phyloP scores from a whole-genome alignment of 768 basidiomycete species.

The Pluteus cervinus region DNA sequence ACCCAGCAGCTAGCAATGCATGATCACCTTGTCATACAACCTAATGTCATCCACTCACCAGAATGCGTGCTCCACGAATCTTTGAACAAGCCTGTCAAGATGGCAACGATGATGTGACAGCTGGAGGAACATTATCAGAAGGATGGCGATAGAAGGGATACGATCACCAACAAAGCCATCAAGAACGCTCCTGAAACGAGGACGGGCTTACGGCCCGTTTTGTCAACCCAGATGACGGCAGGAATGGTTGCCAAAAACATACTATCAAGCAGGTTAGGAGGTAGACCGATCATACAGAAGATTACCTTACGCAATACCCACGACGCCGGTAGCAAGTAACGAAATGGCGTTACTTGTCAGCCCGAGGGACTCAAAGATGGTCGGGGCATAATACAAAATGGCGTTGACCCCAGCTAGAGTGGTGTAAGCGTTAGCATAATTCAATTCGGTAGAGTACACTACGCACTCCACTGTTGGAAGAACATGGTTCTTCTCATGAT shows the following conservation, averaged over 20 bases:
- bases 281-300: not conserved
- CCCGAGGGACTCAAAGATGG: conserved; percentile 58
- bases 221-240: conserved; percentile 77
- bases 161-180: conserved; percentile 51
- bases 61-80: conserved; percentile 43
- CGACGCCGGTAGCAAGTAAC: conserved; percentile 56
- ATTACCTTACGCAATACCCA: conserved; percentile 62
- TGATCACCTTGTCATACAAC: not conserved
- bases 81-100: conserved; percentile 54
- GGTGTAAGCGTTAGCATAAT: not conserved
- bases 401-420: conserved; percentile 55
- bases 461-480: conserved; percentile 75
- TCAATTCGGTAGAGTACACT: not conserved
- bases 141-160: conserved; percentile 8
- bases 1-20: conserved; percentile 48
- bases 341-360: conserved; percentile 55
- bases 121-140: conserved; percentile 19
- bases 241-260: conserved; percentile 78
- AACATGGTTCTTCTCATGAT: conserved; percentile 50
- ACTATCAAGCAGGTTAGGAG: conserved; percentile 20
- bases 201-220: conserved; percentile 69
- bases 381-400: conserved; percentile 72
- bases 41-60: conserved; percentile 16
- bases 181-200: conserved; percentile 67
- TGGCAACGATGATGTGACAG: conserved; percentile 66